Evolutionary conservation across 768 basidiomycete species (phyloP).

Genomic region (Russula brevipes): DNA sequence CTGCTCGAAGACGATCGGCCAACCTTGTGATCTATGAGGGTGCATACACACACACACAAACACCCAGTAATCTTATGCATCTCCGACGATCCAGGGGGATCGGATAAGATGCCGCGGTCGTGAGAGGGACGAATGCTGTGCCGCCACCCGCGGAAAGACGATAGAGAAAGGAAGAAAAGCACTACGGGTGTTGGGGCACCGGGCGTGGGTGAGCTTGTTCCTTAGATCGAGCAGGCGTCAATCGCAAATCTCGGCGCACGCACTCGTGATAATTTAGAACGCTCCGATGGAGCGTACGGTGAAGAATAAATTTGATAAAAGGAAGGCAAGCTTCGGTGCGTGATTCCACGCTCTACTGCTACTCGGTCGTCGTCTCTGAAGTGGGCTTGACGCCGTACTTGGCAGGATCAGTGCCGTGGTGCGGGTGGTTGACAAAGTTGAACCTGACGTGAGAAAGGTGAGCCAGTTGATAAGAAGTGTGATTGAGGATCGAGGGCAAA

Average conservation of each 20-base stretch:
- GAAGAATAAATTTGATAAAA: conserved; percentile 9
- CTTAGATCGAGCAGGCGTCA: background rate
- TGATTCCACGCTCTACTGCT: conserved; percentile 4
- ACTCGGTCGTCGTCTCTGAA: conserved; percentile 28
- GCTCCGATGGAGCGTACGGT: background rate
- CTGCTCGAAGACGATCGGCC: background rate
- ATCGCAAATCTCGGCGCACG: background rate
- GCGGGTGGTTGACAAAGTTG: conserved; percentile 88
- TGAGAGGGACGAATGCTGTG: background rate
- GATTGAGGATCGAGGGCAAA: conserved; percentile 13
- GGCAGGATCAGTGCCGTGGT: conserved; percentile 78
- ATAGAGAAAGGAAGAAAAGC: background rate
- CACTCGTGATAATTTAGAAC: background rate
- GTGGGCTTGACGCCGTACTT: conserved; percentile 50
- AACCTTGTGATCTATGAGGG: conserved; percentile 6
- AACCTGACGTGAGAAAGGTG: conserved; percentile 51
- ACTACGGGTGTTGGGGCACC: background rate
- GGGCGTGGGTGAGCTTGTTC: background rate
- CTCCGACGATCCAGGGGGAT: conserved; percentile 8
- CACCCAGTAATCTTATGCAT: background rate
- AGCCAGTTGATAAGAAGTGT: background rate
- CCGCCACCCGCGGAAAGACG: conserved; percentile 6
- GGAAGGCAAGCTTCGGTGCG: conserved; percentile 1
- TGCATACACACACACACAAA: no score
- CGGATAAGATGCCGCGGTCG: background rate